Base-by-base conservation (phyloP, 2,329 filamentous ascomycete genomes). In the Fusarium sp. region DNA sequence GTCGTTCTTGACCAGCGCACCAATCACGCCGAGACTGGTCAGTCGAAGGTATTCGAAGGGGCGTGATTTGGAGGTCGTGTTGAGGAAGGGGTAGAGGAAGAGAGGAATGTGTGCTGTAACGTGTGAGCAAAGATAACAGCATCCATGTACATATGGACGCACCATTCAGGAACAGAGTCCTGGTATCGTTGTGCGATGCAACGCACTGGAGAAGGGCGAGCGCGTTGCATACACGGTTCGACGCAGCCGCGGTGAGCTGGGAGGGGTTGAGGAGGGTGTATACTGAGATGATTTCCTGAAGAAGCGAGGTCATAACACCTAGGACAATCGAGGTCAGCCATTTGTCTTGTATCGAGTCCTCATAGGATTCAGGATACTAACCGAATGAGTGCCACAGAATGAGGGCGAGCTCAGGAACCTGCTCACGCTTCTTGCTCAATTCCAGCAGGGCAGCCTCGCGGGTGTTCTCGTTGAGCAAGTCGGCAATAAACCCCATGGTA, bases 321-420 rank as follows among this genome's bases (percentile, higher is more conserved):
- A 75, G 27, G 58, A 22, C 10, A 64, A n/a, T 38, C 22, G 20
- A 31, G 36, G 64, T 77, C 56, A 77, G 75, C 53, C 68, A 60
- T 55, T 24, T 62, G 62, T 73, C 61, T 69, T 69, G 63, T 46
- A n/a, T 60, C 29, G 20, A 65, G 12, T 27, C 66, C 27, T 74
- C 20, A 22, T 55, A 24, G 33, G 40, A 35, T 22, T 36, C 20
- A 61, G 55, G 67, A 33, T 62, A 83, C 91, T 74, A 90, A 97
- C 96, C 96, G 80, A 98, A 98, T 5, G 96, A 98, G 83, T 99
- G 96, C 96, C 96, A 99, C 71, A 99, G 87, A 70, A 99, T 98
- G 78, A 99, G 87, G 55, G 96, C 96, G 68, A 99, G 87, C 85
- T 99, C 96, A 1, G 96, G 96, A 17, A 99, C 96, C 84, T 98